phyloP scores from a whole-genome alignment of 176 grass and related monocot genomes.

The Rhynchospora tenuis region DNA sequence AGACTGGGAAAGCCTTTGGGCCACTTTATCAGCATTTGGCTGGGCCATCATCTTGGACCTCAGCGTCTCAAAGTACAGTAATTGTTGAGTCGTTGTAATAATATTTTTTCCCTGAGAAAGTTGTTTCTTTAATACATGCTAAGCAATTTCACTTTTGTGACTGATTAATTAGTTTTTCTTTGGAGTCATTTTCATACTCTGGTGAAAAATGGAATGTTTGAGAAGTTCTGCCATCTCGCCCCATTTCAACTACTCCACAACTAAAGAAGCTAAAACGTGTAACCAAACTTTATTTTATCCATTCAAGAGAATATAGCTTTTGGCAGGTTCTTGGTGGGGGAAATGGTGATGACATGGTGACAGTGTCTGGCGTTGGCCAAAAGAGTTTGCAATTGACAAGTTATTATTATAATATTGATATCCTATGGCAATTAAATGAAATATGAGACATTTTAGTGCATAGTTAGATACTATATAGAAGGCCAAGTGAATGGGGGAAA shows the following conservation, averaged over 20 bases:
- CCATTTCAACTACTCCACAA: not conserved
- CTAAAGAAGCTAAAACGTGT: not conserved
- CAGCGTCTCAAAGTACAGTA: conserved; percentile 48
- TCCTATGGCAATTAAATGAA: not conserved
- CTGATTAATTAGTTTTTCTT: not conserved
- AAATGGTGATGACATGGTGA: not conserved
- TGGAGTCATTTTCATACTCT: not conserved
- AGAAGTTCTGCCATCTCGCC: not conserved
- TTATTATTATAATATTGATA: not conserved
- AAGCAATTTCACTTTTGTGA: not conserved
- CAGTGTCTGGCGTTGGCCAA: not conserved
- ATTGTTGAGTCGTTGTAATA: conserved; percentile 55
- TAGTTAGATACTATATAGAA: not conserved
- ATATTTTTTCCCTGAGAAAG: conserved; percentile 42
- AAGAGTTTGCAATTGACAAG: not conserved
- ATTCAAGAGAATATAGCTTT: not conserved
- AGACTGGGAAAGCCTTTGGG: conserved; percentile 37
- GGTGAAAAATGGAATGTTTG: not conserved
- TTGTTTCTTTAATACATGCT: not conserved
- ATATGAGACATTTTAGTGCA: not conserved
- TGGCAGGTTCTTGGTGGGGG: not conserved
- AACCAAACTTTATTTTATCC: not conserved
- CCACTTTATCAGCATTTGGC: not conserved
- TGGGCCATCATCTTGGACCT: conserved; percentile 33
- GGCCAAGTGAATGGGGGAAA: not conserved